Evolutionary conservation across 2,329 filamentous ascomycete species (phyloP), one percentile per base, ranked within the genome.

Genomic region (Claviceps pusilla): DNA sequence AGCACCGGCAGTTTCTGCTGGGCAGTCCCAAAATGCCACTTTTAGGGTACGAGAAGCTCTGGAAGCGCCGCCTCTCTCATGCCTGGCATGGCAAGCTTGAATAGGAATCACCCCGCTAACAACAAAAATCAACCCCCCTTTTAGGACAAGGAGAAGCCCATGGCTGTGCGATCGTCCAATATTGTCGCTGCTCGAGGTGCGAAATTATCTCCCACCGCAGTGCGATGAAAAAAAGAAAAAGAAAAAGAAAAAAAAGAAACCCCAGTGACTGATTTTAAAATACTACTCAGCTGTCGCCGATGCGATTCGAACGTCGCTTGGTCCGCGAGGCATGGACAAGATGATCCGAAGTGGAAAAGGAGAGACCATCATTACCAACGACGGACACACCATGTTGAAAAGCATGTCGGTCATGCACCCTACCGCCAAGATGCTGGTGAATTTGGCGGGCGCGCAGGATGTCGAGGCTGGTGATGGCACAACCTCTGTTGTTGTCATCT

Each of bases 351-450:
- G 86, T 57, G 87, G 89, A 69, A 95, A 89, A 75, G 93, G 91
- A 73, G 88, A 95, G 72, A 96, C 90, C 56, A 93, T 97, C 70
- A 98, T 98, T 74, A 98, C 93, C 66, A 98, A 98, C 77, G 93
- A 98, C 73, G 93, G 93, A 70, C 95, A 94, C 76, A 98, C 93
- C 55, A 98, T 98, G 91, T 76, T 98, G 67, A 95, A 87, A 75
- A 91, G 91, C 76, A 97, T 98, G 93, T 87, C 88, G 60, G 93
- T 98, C 61, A 89, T 98, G 86, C 93, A 98, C 69, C 93, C 93
- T n/a, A 95, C 94, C 50, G 93, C 93, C 52, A 96, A 95, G 76
- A 98, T 98, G 93, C 79, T 98, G 62, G 93, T 98, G 65, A 90
- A 98, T 71, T 80, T 98, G 58, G 94, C 91, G 64, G 88, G 93